Base-by-base conservation (phyloP, 1,284 basidiomycete species). In the Puccinia polysora region DNA sequence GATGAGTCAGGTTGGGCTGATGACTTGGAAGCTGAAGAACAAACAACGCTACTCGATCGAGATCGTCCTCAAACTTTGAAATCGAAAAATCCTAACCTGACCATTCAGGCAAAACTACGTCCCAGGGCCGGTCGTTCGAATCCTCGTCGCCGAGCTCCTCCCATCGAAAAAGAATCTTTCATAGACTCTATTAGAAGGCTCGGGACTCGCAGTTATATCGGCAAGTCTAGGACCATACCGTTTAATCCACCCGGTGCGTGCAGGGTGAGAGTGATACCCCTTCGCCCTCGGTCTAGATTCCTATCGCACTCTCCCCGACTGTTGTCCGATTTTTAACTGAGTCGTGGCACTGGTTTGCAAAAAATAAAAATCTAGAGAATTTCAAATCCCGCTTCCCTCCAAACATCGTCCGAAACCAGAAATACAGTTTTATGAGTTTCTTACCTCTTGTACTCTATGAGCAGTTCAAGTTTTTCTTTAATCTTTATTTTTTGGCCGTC, bases 381-480 rank as follows among this genome's bases (percentile, higher is more conserved):
- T 72, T 72, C 3, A 75, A 78, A 20, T 77, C 80, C 0, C 75
- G 76, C 20, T 84, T 79, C 70, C 82, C 84, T 0, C 77, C 92
- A 34, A 99, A 98, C 80, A 87, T 89, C 38, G 89, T 97, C 50
- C 88, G 91, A 76, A 99, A 99, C 78, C 95, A 97, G 80, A 99
- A 99, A 82, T 98, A 98, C 84, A 96, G 92, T 78, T 82, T 90
- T 63, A 84, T 92, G 81, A 91, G 91, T 8, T 98, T 98, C 83
- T 84, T 99, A 3, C 95, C 95, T 0, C 85, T 97, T 74, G 94
- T 98, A 52, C 87, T 98, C 79, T 98, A 97, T 81, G 94, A 97
- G 80, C 96, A 98, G 81, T 99, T 98, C 88, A 98, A 97, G 81
- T 97, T 96, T 84, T 99, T 99, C 84, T 98, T 97, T 87, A 99